Evolutionary conservation across 257 asterid species (phyloP).

Genomic region (Ilex asprella): DNA sequence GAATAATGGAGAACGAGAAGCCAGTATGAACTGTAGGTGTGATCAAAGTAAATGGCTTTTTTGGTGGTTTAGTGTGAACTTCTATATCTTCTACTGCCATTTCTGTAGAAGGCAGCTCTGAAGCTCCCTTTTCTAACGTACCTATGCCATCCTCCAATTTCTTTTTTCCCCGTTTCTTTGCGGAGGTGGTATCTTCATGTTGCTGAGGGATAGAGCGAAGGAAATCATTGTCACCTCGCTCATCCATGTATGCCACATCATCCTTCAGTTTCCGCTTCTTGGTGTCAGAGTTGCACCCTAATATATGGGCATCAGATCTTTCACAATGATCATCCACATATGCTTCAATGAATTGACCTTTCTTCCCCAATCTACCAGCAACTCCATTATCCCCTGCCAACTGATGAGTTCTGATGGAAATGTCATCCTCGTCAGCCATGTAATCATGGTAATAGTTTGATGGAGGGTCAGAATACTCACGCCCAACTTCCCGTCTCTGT

Average conservation of each 20-base stretch:
- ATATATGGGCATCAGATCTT: conserved; percentile 48
- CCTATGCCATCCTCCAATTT: conserved; percentile 44
- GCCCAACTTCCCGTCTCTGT: conserved; percentile 43
- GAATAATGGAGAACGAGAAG: conserved; percentile 88
- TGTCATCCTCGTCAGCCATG: conserved; percentile 46
- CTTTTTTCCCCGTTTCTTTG: conserved; percentile 61
- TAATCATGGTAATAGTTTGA: conserved; percentile 38
- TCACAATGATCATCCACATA: conserved; percentile 39
- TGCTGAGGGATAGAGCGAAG: conserved; percentile 38
- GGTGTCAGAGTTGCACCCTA: conserved; percentile 54
- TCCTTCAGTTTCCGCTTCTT: conserved; percentile 77
- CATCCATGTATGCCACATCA: conserved; percentile 39
- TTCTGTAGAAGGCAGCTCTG: conserved; percentile 36
- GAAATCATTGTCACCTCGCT: conserved; percentile 35
- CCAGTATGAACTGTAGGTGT: conserved; percentile 85
- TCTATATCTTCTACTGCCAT: conserved; percentile 55
- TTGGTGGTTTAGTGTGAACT: conserved; percentile 57
- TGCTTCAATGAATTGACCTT: conserved; percentile 48
- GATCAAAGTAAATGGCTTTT: conserved; percentile 66
- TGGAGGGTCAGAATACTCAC: conserved; percentile 42
- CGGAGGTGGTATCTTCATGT: conserved; percentile 36
- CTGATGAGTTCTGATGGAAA: conserved; percentile 37
- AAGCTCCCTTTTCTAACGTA: conserved; percentile 41
- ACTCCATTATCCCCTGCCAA: conserved; percentile 43
- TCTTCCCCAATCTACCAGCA: conserved; percentile 57